phyloP scores from a whole-genome alignment of 177 flowering plant species.

The Tripterygium wilfordii region DNA sequence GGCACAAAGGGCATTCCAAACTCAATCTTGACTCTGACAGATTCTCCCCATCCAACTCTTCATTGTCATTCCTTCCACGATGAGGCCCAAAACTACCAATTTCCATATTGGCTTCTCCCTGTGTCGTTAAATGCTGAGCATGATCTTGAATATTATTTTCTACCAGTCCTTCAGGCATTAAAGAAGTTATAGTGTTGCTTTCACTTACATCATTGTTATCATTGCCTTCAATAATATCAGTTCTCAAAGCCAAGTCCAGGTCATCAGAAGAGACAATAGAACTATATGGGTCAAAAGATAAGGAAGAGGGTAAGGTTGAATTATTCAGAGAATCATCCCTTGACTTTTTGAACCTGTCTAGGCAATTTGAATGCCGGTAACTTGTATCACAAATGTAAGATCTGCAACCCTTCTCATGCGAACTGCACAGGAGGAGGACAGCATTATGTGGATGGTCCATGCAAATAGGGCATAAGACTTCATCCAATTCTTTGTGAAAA shows the following conservation, averaged over 20 bases:
- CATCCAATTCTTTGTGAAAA: slow-evolving; percentile 87
- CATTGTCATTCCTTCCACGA: slow-evolving; percentile 11
- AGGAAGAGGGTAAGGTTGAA: slow-evolving; percentile 20
- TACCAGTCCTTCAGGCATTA: slow-evolving; percentile 3
- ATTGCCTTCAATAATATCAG: slow-evolving; percentile 12
- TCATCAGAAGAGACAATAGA: slow-evolving; percentile 10
- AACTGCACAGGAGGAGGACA: slow-evolving; percentile 84
- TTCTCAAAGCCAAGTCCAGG: slow-evolving; percentile 14
- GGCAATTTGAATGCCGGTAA: slow-evolving; percentile 91
- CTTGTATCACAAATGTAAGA: slow-evolving; percentile 93
- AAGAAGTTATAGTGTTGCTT: slow-evolving; percentile 8
- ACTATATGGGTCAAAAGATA: slow-evolving; percentile 3
- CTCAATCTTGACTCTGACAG: slow-evolving; percentile 28
- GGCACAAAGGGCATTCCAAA: slow-evolving; percentile 80
- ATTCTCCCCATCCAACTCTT: slow-evolving; percentile 21
- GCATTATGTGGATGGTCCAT: slow-evolving; percentile 99
- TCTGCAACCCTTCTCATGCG: slow-evolving; percentile 84
- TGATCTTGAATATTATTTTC: slow-evolving; percentile 6
- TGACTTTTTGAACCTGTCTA: slow-evolving; percentile 72
- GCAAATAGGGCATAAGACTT: slow-evolving; percentile 85
- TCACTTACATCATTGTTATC: slow-evolving; percentile 14
- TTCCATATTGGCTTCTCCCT: slow-evolving; percentile 14
- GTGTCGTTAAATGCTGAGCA: slow-evolving; percentile 9
- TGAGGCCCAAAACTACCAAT: slow-evolving; percentile 13
- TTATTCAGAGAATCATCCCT: slow-evolving; percentile 19